Evolutionary conservation across 31 red algal species (phyloP), one percentile per base, ranked within the genome.

Genomic region (Asparagopsis taxiformis): DNA sequence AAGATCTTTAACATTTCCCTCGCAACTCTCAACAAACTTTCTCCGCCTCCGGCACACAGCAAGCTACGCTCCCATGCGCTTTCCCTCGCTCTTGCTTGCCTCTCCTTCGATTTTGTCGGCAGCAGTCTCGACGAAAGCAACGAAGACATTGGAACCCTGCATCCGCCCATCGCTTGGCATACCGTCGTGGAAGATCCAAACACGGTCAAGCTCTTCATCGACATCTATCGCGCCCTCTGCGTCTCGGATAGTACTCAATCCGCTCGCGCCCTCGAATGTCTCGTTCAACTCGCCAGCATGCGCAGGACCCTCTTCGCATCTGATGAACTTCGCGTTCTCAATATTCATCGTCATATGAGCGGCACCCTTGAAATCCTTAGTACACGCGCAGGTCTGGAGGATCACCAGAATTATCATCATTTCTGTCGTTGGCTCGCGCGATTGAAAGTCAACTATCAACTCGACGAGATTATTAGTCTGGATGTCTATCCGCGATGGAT

Each of bases 381-480:
- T 25, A 77, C 59, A 30, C 79, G 75, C 23, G 62, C 62, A 22
- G 92, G 92, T 33, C 68, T 95, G 41, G 84, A 89, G 32, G 68
- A 95, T 34, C 92, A 89, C 56, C 52, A 85, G 23, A 95, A 89
- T 55, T 95, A 95, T 58, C 92, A 95, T 55, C 92, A 89, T 41
- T 95, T 95, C 65, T 95, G 92, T 56, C 78, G 92, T 50, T 90
- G 84, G 85, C 80, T 95, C 29, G 79, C 85, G 43, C 79, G 92
- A 3, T 66, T 95, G 31, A 95, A 95, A 52, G 92, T 84, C 23
- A 95, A 95, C 73, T 90, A 95, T 64, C 85, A 90, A 44, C 85
- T 95, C 29, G 80, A 82, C 60, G 92, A 95, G 62, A 79, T 95
- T 30, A 62, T 89, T 1, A 78, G 61, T 48, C 41, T 84, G 22